Evolutionary conservation across 164 flowering plant species (phyloP), one percentile per base, ranked within the genome.

Genomic region (Vitis cinerea): DNA sequence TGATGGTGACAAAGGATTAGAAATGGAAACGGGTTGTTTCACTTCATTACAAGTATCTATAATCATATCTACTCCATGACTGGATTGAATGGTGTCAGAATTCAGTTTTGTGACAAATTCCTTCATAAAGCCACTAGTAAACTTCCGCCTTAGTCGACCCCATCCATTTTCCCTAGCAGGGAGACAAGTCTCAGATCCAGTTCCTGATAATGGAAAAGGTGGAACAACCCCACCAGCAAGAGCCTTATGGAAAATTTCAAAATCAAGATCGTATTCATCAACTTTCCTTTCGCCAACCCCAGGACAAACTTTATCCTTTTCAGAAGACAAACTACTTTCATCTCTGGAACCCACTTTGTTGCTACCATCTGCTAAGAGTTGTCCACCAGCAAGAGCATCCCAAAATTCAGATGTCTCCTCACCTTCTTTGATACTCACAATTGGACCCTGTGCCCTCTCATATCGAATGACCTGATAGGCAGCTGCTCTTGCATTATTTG

Each of bases 81-180:
- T 58, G 5, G 74, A 37, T 17, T 71, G 74, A 13, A 54, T 13
- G 16, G 63, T 11, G 54, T 65, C 74, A 75, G 47, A 64, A n/a
- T 67, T 72, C 71, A 74, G 51, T 57, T 83, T 81, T 1, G 75
- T 66, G 19, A 83, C 72, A 68, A 86, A 71, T 60, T 80, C 94
- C 82, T 88, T 90, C 81, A 86, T 74, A 27, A 71, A 50, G n/a
- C 92, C 91, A 68, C 57, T 75, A 52, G 78, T 78, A 68, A 89
- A 81, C 70, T 83, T 87, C 56, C 76, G 77, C 67, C 95, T 81
- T 44, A 89, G 64, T 60, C 79, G 69, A n/a, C 82, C 79, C 94
- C 95, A 92, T 50, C 92, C 91, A 71, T 70, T 84, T 77, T 88
- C 87, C 70, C 89, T 80, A 4, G 88, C 86, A 12, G 96, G 96